Percentiles rank a stretch among this genome's conserved stretches.
Evolutionary conservation across 352 stramenopile species (phyloP).

Genomic region (Phytopythium sindhum): DNA sequence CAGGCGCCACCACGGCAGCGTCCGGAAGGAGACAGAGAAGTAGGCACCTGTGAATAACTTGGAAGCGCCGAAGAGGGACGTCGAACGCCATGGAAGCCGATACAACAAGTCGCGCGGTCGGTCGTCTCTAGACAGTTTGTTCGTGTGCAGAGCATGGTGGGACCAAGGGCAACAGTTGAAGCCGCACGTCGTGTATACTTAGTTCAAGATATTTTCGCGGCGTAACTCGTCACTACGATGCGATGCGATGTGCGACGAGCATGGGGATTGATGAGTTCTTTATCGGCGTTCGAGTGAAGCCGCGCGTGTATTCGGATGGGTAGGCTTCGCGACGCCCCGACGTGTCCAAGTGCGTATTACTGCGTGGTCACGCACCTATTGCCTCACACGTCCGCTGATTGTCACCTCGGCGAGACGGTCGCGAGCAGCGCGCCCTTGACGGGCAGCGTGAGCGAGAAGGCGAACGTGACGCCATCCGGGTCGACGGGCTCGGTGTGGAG

Average conservation of each 20-base stretch:
- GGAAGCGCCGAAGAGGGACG: too few species aligned
- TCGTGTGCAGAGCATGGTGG: too few species aligned
- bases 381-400: not conserved
- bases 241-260: too few species aligned
- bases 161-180: not conserved
- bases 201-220: not conserved
- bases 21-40: not conserved
- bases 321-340: too few species aligned
- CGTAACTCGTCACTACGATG: not conserved
- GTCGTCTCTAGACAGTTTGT: too few species aligned
- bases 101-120: too few species aligned
- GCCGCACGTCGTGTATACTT: not conserved
- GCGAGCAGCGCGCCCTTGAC: conserved; percentile 33
- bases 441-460: conserved; percentile 45
- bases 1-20: not conserved
- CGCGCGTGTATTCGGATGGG: not conserved
- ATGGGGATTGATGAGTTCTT: not conserved
- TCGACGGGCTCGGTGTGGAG: conserved; percentile 46
- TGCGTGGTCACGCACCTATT: too few species aligned
- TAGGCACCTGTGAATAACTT: too few species aligned
- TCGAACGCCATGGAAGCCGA: too few species aligned
- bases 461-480: conserved; percentile 36
- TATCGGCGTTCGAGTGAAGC: not conserved
- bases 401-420: conserved; percentile 26
- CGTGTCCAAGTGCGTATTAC: too few species aligned